Base-by-base conservation (phyloP, 2,329 filamentous ascomycete genomes). In the Sclerotinia trifoliorum region DNA sequence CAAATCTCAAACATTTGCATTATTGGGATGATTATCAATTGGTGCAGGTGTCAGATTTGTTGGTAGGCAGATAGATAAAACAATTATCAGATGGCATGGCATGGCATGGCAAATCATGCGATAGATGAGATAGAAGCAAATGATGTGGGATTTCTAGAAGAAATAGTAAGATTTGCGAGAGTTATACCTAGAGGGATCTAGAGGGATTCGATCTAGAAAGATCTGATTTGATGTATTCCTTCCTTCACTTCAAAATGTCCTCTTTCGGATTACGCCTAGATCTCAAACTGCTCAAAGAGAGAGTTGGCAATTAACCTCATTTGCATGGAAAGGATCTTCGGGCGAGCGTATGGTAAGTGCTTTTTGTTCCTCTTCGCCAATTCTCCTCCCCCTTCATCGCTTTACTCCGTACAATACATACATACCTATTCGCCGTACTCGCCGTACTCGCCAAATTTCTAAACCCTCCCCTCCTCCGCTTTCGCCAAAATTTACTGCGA, bases 331-430 rank as follows among this genome's bases (percentile, higher is more conserved):
- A 66, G 24, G 65, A 62, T 67, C 46, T 61, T 24, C 55, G 19
- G n/a, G 56, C 39, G 51, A 65, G 51, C 63, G 32, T n/a, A 44
- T 67, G 65, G 55, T 67, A 67, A 62, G 56, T 39, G 55, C 56
- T 67, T 52, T 51, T 65, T 42, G 7, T 17, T 15, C 26, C 21
- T 44, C 19, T 65, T 32, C 19, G 29, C 19, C 44, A 24, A 15
- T 4, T 35, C 29, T 61, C 26, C 29, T n/a, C 26, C 21, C 35
- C 6, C 58, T 49, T 49, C 58, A 19, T 62, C 39, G 26, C 42
- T 29, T 29, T 35, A 35, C 32, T 35, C 32, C 5, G 32, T 1
- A 35, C 8, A 35, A 35, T 10, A 7, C 32, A 35, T 35, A 29
- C 32, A 5, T 35, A 35, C 32, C 8, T 10, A 35, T 35, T 35